These are phyloP conservation scores for Neurospora sp. DNA, from an alignment of 495 filamentous ascomycete genomes.

Conservation along the genomic window DNA sequence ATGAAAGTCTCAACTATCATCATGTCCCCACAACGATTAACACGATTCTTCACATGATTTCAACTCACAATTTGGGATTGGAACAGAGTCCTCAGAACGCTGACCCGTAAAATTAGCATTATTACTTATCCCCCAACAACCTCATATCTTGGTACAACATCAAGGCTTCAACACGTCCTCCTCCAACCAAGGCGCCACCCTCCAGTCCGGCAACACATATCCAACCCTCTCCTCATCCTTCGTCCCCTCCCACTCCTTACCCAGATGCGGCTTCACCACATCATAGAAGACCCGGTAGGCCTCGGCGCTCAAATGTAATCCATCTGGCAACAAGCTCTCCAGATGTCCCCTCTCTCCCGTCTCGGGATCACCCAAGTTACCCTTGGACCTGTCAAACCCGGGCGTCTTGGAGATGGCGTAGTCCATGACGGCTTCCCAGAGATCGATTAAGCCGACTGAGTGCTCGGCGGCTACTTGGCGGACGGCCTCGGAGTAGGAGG, in stretches of 20 bases:
- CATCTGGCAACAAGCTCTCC: constrained; percentile 40
- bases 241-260: constrained; percentile 24
- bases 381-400: constrained; percentile 26
- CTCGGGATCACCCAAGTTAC: constrained; percentile 32
- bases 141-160: neutral
- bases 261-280: constrained; percentile 31
- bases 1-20: neutral
- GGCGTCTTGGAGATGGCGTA: constrained; percentile 34
- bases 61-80: neutral
- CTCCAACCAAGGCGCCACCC: constrained; percentile 24
- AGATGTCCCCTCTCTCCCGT: constrained; percentile 33
- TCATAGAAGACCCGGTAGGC: constrained; percentile 40
- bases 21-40: neutral
- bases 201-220: constrained; percentile 36
- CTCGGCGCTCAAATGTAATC: constrained; percentile 42
- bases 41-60: neutral
- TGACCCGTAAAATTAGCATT: neutral
- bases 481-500: constrained; percentile 59
- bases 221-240: constrained; percentile 17
- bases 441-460: constrained; percentile 56
- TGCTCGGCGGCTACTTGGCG: constrained; percentile 54
- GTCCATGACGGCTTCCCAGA: constrained; percentile 64
- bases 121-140: neutral
- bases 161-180: constrained; percentile 10
- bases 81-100: neutral